Conservation (phyloP, 805 yeast genomes). For the Teunomyces cretensis region DNA sequence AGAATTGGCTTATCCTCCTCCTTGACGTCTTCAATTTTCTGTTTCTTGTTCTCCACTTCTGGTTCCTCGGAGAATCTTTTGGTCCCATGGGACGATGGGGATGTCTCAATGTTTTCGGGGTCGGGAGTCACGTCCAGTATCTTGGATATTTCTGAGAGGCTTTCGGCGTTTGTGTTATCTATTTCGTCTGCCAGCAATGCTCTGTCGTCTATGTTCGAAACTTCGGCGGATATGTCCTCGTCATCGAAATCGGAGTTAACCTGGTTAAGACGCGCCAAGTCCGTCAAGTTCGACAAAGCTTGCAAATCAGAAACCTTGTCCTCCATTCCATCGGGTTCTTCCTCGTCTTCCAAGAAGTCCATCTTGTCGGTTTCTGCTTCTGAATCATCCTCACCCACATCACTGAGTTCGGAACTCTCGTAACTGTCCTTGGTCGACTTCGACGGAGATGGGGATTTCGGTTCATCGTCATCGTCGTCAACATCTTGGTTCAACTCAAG, state of each 20-base stretch:
- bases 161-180: background rate
- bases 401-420: conserved; percentile 47
- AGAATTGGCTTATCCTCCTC: background rate
- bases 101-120: background rate
- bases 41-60: conserved; percentile 1
- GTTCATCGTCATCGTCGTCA: background rate
- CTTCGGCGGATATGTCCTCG: conserved; percentile 12
- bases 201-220: background rate
- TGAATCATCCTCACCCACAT: conserved; percentile 60
- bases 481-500: conserved; percentile 13
- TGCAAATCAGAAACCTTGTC: conserved; percentile 34
- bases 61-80: conserved; percentile 1
- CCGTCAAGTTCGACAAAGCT: conserved; percentile 42
- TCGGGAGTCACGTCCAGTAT: background rate
- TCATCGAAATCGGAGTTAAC: conserved; percentile 36
- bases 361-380: conserved; percentile 92
- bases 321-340: conserved; percentile 15
- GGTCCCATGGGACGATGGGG: background rate
- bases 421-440: conserved; percentile 21
- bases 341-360: conserved; percentile 52
- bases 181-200: conserved; percentile 1
- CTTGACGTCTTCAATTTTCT: background rate
- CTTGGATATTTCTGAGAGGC: background rate
- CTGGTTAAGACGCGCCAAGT: conserved; percentile 39
- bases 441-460: background rate